Conservation (phyloP, 345 rosid genomes). For the Citrus reticulata region DNA sequence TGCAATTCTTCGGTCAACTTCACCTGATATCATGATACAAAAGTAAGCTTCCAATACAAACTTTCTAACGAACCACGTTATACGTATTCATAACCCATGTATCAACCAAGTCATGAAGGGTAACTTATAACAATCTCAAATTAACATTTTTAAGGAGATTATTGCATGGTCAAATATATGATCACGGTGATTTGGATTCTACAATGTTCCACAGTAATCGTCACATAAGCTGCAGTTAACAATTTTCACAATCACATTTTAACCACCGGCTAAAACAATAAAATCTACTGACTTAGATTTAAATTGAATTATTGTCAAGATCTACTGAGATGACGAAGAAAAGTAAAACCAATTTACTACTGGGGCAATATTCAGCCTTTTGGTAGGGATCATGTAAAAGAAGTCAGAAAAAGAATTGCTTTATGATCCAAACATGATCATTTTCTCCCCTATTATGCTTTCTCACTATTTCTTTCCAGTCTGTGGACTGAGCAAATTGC, state of each 20-base stretch:
- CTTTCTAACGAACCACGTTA: background rate
- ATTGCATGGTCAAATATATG: background rate
- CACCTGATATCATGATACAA: constrained; percentile 50
- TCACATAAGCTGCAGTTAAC: background rate
- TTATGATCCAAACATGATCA: background rate
- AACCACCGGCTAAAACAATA: background rate
- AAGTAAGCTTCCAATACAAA: background rate
- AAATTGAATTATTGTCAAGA: background rate
- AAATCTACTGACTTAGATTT: background rate
- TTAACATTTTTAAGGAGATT: background rate
- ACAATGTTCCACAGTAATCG: background rate
- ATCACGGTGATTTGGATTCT: background rate
- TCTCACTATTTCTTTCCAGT: background rate
- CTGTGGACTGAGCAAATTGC: background rate
- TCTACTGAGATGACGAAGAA: background rate
- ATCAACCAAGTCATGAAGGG: background rate
- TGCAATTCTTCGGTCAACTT: constrained; percentile 89
- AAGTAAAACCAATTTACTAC: background rate
- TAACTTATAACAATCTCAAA: background rate
- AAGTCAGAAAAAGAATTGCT: background rate
- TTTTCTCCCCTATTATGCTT: background rate
- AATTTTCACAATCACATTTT: background rate
- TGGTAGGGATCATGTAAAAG: background rate
- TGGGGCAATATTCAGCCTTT: background rate
- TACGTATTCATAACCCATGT: background rate